Evolutionary conservation across 371 early-diverging fungal genomes (phyloP).

Genomic region (Mortierella sp.): DNA sequence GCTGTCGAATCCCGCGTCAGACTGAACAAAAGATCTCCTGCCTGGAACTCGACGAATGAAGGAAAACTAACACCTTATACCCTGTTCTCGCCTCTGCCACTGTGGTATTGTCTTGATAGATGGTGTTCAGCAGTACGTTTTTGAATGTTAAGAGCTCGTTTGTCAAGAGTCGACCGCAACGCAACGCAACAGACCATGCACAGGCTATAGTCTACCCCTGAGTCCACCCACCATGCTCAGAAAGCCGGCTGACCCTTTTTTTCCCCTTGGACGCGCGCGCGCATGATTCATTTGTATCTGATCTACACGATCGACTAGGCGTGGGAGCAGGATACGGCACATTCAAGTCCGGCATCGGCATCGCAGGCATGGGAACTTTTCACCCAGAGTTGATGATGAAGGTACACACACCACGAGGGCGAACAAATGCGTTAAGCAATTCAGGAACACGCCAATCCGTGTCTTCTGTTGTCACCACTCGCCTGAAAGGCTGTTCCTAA

Average conservation of each 20-base stretch:
- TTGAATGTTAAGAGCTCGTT: not conserved
- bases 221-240: slow-evolving; percentile 14
- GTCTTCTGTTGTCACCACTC: too few species aligned
- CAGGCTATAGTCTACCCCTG: slow-evolving; percentile 19
- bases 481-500: too few species aligned
- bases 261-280: too few species aligned
- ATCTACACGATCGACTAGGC: slow-evolving; percentile 54
- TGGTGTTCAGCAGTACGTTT: slow-evolving; percentile 67
- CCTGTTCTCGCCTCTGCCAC: not conserved
- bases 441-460: too few species aligned
- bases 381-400: slow-evolving; percentile 95
- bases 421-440: not conserved
- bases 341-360: slow-evolving; percentile 96
- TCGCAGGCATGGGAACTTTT: slow-evolving; percentile 95
- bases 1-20: too few species aligned
- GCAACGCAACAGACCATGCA: not conserved
- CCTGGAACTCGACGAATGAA: too few species aligned
- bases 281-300: too few species aligned
- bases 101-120: slow-evolving; percentile 20
- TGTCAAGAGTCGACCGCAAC: slow-evolving; percentile 1
- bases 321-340: slow-evolving; percentile 98
- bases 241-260: slow-evolving; percentile 15
- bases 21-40: too few species aligned
- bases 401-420: slow-evolving; percentile 33
- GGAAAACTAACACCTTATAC: not conserved